A percentile compares a stretch with the other conserved stretches of the same genome.
These are phyloP conservation scores for Vitis cinerea DNA, from an alignment of 164 flowering plant genomes.

Conservation along the genomic window DNA sequence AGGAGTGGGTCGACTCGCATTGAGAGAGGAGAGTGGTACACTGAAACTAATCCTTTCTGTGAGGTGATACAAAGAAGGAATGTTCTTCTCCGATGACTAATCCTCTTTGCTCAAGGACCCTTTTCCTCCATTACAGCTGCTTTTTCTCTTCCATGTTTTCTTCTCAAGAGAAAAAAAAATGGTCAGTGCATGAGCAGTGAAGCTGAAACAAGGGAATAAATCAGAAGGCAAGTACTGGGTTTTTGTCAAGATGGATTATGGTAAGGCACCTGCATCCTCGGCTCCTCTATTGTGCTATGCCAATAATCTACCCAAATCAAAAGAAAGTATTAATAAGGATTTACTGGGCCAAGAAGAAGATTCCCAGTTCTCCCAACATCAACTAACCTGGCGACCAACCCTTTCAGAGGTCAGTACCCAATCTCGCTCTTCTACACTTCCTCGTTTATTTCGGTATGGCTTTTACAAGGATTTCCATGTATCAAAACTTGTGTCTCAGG, in stretches of 20 bases:
- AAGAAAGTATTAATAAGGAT: not conserved
- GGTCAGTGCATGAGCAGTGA: not conserved
- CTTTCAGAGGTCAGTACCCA: conserved; percentile 20
- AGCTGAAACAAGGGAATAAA: not conserved
- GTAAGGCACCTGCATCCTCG: conserved; percentile 4
- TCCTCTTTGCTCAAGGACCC: no score
- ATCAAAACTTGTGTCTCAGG: conserved; percentile 19
- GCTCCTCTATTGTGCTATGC: conserved; percentile 10
- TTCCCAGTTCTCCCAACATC: not conserved
- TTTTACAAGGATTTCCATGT: not conserved
- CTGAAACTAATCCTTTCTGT: not conserved
- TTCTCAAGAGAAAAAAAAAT: no score
- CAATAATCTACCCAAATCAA: not conserved
- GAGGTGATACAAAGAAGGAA: no score
- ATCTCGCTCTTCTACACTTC: not conserved
- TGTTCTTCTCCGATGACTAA: no score
- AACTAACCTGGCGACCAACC: conserved; percentile 8
- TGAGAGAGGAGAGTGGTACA: not conserved
- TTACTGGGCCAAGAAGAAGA: no score
- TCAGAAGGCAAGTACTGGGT: not conserved
- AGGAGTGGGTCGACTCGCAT: not conserved
- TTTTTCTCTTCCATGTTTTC: no score
- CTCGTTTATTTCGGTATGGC: not conserved
- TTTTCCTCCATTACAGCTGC: no score
- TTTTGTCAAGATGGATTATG: not conserved